phyloP scores from a whole-genome alignment of 2,329 filamentous ascomycete species.

The Alternaria atra region DNA sequence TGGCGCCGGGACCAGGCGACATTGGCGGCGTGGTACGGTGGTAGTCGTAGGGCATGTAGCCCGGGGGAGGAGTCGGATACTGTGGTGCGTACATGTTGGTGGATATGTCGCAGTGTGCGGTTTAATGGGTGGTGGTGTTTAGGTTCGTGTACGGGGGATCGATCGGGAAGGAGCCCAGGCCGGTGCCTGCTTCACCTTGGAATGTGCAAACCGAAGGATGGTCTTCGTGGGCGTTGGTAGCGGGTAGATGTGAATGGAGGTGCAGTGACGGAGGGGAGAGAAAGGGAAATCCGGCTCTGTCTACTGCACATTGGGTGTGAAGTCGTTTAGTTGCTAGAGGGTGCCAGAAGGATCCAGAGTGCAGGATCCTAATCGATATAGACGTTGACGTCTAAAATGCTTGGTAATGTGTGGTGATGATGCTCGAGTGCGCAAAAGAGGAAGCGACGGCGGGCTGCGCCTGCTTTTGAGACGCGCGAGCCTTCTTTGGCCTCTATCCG shows the following conservation, averaged over 20 bases:
- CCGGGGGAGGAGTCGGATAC: conserved; percentile 48
- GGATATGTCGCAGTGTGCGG: conserved; percentile 16
- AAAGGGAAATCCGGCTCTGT: conserved; percentile 40
- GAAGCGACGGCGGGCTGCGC: conserved; percentile 30
- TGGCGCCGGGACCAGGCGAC: conserved; percentile 57
- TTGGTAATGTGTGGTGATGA: conserved; percentile 38
- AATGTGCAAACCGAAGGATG: conserved; percentile 41
- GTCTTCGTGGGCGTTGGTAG: conserved; percentile 30
- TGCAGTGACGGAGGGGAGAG: conserved; percentile 45
- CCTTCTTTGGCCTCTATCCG: conserved; percentile 17
- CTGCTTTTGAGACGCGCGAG: conserved; percentile 29
- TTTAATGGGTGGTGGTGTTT: conserved; percentile 3
- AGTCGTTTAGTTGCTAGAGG: conserved; percentile 23
- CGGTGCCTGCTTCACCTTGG: conserved; percentile 48
- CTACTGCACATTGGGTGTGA: conserved; percentile 49
- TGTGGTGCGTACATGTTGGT: conserved; percentile 43
- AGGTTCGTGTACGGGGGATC: conserved; percentile 11
- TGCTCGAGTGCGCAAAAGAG: conserved; percentile 27
- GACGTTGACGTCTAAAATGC: conserved; percentile 36
- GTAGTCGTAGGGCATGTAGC: conserved; percentile 51
- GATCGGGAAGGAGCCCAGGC: conserved; percentile 34
- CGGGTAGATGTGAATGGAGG: conserved; percentile 34
- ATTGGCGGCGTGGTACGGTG: conserved; percentile 49
- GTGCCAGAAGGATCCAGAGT: conserved; percentile 49
- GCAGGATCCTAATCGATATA: conserved; percentile 25